Base-by-base conservation (phyloP, 805 yeast genomes). In the Starmerella ratchasimensis region DNA sequence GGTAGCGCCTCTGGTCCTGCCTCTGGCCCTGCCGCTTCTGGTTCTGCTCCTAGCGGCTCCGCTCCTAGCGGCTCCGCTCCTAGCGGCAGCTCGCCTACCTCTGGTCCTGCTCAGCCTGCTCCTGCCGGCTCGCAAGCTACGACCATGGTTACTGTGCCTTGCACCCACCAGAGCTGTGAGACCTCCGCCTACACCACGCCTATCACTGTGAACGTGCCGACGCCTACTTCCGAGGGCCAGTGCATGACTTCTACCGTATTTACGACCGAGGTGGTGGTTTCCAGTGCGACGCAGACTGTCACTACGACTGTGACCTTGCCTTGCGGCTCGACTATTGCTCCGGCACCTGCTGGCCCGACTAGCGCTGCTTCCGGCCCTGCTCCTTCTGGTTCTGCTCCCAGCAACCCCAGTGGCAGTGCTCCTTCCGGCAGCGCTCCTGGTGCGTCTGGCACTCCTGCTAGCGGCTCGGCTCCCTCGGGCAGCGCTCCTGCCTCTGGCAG, bases 201-300 rank as follows among this genome's bases (percentile, higher is more conserved):
- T 31, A 39, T 25, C 27, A 31, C 45, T 1, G 31, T 42, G 19
- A 24, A 40, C 1, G 34, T 44, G 3, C 44, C 50, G 1, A 23
- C 42, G 7, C 39, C 50, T 2, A 38, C 47, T 7, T 9, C 14
- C 13, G 30, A 28, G 6, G 33, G 26, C 16, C 42, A 37, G 28
- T 40, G 41, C 29, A 33, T 42, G 13, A 38, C 48, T 5, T 17
- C 27, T 28, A 35, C 48, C 13, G 33, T 40, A 1, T 11, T 24
- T 24, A 11, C n/a, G n/a, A 24, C 27, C 11, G 27, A 24, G 5
- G 39, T 41, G 2, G 27, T 25, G 10, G 22, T 41, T 14, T 33
- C 38, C 3, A 28, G 24, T 7, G 36, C 35, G 10, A 29, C 41
- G 11, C 22, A 16, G 11, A 3, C n/a, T 14, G 16, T 38, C 11